Percentiles rank a stretch among this genome's conserved stretches.
These are phyloP conservation scores for Heimioporus sp. DNA, from an alignment of 768 basidiomycete species.

Conservation along the genomic window DNA sequence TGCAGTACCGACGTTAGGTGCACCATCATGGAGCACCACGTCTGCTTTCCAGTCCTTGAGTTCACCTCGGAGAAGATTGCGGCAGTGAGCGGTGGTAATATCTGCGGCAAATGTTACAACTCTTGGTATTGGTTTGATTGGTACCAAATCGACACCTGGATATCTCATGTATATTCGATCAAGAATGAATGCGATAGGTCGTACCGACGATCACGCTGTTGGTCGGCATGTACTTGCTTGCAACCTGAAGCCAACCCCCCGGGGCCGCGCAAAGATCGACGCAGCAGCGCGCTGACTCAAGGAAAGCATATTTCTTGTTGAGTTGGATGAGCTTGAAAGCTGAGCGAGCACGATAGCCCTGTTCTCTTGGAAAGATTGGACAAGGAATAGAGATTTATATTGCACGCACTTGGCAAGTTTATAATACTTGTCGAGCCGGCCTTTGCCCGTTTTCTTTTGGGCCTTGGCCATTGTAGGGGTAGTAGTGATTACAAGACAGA, in stretches of 20 bases:
- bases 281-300: conserved; percentile 86
- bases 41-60: conserved; percentile 99
- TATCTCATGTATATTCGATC: conserved; percentile 8
- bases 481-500: conserved; percentile 7
- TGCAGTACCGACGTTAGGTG: conserved; percentile 98
- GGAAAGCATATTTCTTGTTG: conserved; percentile 95
- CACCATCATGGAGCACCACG: conserved; percentile 97
- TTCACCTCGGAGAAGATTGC: conserved; percentile 80
- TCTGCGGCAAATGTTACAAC: conserved; percentile 91
- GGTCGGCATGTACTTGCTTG: conserved; percentile 94
- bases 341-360: conserved; percentile 98
- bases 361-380: conserved; percentile 62
- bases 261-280: conserved; percentile 99
- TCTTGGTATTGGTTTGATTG: conserved; percentile 93
- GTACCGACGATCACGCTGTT: conserved; percentile 89
- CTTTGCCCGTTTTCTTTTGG: conserved; percentile 97
- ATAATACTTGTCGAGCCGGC: conserved; percentile 96
- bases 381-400: neutral
- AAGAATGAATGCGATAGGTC: conserved; percentile 19
- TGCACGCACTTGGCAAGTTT: conserved; percentile 78
- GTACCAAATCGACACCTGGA: conserved; percentile 89
- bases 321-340: conserved; percentile 99
- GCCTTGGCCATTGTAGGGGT: conserved; percentile 62
- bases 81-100: conserved; percentile 91
- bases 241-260: conserved; percentile 98